These are phyloP conservation scores for Leccinellum rugosiceps DNA, from an alignment of 768 basidiomycete species.

Conservation along the genomic window DNA sequence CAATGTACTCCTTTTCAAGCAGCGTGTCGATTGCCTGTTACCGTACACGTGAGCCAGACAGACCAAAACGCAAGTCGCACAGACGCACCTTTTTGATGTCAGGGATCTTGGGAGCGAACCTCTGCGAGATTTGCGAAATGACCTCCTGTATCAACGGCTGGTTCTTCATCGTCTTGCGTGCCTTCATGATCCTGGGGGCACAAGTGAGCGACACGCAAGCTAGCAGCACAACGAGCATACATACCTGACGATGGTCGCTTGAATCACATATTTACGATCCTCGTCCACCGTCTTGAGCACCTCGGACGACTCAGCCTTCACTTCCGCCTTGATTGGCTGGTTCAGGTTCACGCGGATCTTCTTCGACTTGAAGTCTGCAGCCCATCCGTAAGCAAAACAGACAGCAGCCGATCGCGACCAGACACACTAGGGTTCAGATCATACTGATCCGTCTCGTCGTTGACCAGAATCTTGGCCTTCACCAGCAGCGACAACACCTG, in stretches of 20 bases:
- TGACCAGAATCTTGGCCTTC: conserved; percentile 86
- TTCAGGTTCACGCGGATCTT: conserved; percentile 92
- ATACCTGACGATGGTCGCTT: conserved; percentile 86
- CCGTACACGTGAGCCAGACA: background rate
- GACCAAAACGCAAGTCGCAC: background rate
- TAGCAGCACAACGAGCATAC: conserved; percentile 12
- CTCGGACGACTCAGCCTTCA: conserved; percentile 85
- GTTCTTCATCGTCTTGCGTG: conserved; percentile 93
- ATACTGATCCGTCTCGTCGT: conserved; percentile 86
- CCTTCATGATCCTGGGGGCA: conserved; percentile 83
- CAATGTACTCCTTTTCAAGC: conserved; percentile 96
- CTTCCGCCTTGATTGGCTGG: conserved; percentile 90
- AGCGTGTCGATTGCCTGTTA: conserved; percentile 82
- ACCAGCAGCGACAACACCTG: conserved; percentile 63
- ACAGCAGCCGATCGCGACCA: background rate
- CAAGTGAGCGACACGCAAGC: background rate
- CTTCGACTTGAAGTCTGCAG: conserved; percentile 82
- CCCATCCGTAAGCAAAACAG: background rate
- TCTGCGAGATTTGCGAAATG: conserved; percentile 81
- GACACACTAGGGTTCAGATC: conserved; percentile 80
- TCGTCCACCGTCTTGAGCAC: conserved; percentile 95
- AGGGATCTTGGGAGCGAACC: conserved; percentile 90
- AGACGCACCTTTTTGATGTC: conserved; percentile 88
- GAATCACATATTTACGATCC: conserved; percentile 94
- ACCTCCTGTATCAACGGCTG: conserved; percentile 87